A percentile compares a stretch with the other conserved stretches of the same genome.
Conservation (phyloP, 441 rosid genomes). For the Aquilaria agallochum region DNA sequence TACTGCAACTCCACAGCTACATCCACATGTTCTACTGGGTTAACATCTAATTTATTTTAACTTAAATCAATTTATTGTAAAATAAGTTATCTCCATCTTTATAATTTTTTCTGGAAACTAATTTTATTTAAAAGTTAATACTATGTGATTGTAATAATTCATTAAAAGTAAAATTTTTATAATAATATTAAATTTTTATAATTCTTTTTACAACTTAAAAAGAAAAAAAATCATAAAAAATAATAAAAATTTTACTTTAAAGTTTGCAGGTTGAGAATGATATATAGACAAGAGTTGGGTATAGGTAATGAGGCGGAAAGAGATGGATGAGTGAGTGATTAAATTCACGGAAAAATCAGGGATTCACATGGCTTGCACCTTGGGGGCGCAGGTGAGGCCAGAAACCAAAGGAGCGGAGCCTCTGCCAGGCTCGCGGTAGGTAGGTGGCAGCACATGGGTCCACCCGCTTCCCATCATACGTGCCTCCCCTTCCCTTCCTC, state of each 20-base stretch:
- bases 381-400: slow-evolving; percentile 6
- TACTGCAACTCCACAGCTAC: too few relatives aligned
- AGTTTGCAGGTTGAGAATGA: not conserved
- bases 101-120: not conserved
- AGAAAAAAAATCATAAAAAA: not conserved
- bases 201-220: not conserved
- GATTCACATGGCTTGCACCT: slow-evolving; percentile 25
- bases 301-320: not conserved
- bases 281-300: not conserved
- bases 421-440: slow-evolving; percentile 21
- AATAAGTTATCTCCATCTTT: too few relatives aligned
- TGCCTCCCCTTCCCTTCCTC: not conserved
- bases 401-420: not conserved
- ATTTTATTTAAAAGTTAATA: too few relatives aligned
- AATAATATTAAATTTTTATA: too few relatives aligned
- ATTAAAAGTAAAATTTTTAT: too few relatives aligned
- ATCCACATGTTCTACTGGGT: too few relatives aligned
- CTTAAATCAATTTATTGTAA: too few relatives aligned
- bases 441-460: slow-evolving; percentile 26
- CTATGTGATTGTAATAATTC: too few relatives aligned
- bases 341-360: not conserved
- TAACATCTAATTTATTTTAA: too few relatives aligned
- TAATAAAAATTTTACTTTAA: not conserved
- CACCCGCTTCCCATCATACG: slow-evolving; percentile 9
- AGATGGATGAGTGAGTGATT: not conserved